Conservation (phyloP, 495 filamentous ascomycete species). For the Xylaria acuta region DNA sequence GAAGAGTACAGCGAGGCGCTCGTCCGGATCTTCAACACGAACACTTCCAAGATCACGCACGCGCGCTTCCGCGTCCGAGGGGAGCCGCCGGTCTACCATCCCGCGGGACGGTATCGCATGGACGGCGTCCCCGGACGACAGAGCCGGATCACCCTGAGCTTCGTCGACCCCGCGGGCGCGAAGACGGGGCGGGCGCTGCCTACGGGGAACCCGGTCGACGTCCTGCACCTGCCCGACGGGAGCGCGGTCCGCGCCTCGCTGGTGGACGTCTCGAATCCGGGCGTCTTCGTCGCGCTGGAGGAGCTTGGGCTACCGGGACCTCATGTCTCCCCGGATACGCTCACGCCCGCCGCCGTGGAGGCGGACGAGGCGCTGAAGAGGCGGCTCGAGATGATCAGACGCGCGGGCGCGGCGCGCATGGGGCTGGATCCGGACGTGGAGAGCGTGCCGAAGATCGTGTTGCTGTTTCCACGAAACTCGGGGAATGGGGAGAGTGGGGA, state of each 20-base stretch:
- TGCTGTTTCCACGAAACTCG: conserved; percentile 55
- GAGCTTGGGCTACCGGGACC: conserved; percentile 59
- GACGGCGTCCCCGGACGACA: conserved; percentile 70
- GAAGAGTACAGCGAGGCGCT: conserved; percentile 16
- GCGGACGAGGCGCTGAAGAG: conserved; percentile 52
- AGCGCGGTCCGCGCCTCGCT: conserved; percentile 56
- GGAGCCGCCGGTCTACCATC: conserved; percentile 37
- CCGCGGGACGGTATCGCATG: conserved; percentile 64
- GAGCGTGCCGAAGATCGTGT: conserved; percentile 70
- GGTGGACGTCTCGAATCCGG: conserved; percentile 70
- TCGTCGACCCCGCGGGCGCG: conserved; percentile 70
- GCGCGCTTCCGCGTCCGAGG: conserved; percentile 56
- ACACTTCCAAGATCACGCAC: conserved; percentile 55
- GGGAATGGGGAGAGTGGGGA: not conserved
- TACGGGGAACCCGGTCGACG: conserved; percentile 64
- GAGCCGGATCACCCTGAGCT: conserved; percentile 63
- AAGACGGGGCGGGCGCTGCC: conserved; percentile 71
- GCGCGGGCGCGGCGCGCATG: conserved; percentile 67
- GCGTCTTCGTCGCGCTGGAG: conserved; percentile 64
- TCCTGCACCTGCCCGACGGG: conserved; percentile 58
- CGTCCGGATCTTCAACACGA: conserved; percentile 56
- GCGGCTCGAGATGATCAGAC: conserved; percentile 66
- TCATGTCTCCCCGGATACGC: conserved; percentile 29
- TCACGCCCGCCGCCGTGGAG: conserved; percentile 62
- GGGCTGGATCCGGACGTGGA: conserved; percentile 62